Base-by-base conservation (phyloP, 192 early-diverging fungal species). In the Rhizoclosmatium globosum region DNA sequence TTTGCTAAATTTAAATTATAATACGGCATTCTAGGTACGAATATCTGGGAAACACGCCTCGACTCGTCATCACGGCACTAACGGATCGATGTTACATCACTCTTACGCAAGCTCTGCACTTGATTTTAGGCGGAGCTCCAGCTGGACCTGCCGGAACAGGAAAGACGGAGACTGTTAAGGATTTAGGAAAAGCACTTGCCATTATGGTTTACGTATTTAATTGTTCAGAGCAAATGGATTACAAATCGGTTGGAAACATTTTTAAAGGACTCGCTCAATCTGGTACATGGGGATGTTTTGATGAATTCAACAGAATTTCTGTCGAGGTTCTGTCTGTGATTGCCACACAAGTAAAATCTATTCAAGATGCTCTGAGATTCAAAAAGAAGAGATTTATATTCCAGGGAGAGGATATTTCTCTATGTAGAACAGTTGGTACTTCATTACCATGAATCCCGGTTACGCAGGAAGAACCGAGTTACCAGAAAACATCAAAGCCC, bases 131-230 rank as follows among this genome's bases (percentile, higher is more conserved):
- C 68, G 90, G 90, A 48, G 90, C 90, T 17, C 90, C 90, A 1
- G 90, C 90, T 45, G 74, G 88, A 17, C 88, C 89, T 4, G 89
- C 89, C 23, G 89, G 89, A 42, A 91, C 89, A 46, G 89, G 89
- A 42, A 91, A 91, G 72, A 91, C 89, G 0, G 90, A 91, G 69
- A 91, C 90, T 19, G 87, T 88, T 17, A 91, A 91, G 79, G 90
- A 91, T 86, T 79, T 91, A 53, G 90, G 90, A 21, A 90, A 89
- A 72, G 90, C 90, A 38, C 82, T 91, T 7, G 89, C 87, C 0
- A 89, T 91, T 77, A 91, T 91, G 90, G 90, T 91, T 3, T 91
- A 91, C 71, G 90, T 91, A 9, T 91, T 91, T 80, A 91, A 91
- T 78, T 91, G 90, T 77, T 88, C 86, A 2, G 90, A 91, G 73